Evolutionary conservation across 1,284 basidiomycete species (phyloP), one percentile per base, ranked within the genome.

Genomic region (Lentinula novae-zelandiae): DNA sequence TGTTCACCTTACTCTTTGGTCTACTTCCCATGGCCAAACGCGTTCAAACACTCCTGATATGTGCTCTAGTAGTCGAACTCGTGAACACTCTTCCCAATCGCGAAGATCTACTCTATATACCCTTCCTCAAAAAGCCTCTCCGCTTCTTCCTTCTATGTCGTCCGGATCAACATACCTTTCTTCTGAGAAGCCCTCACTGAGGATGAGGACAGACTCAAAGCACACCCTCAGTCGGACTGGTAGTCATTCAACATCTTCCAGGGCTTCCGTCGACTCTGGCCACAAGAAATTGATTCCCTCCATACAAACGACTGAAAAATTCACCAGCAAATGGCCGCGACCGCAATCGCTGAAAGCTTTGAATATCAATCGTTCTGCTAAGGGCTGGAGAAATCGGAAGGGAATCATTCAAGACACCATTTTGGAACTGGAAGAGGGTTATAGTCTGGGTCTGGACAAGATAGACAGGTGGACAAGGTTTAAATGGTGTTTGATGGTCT

Each of bases 401-500:
- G 53, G 63, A 60, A 10, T 65, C 31, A 34, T 51, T 17, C 40
- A 46, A 52, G 57, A 51, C 12, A 44, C 49, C 20, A 31, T 64
- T n/a, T 66, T 64, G 5, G 68, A 72, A 38, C 68, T 80, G n/a
- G 76, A 76, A 60, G 76, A 78, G 50, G 76, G 75, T 7, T 69
- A 69, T 36, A 75, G 76, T 0, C 66, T 78, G 17, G 75, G 76
- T 17, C 64, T 78, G n/a, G 74, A 78, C 46, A 65, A 64, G 42
- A 66, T 75, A 38, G 76, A 73, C 33, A 65, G 71, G 34, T 87
- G 85, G 86, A 83, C 82, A 15, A 58, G 64, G 15, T 79, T 79
- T 68, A 87, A 87, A 68, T 86, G 83, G 82, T 79, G 73, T 57
- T 70, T 87, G 40, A 67, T 86, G 9, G 53, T 82, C 17, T 85